Evolutionary conservation across 83 land plant genomes (phyloP).

Genomic region (Diphasiastrum complanatum): DNA sequence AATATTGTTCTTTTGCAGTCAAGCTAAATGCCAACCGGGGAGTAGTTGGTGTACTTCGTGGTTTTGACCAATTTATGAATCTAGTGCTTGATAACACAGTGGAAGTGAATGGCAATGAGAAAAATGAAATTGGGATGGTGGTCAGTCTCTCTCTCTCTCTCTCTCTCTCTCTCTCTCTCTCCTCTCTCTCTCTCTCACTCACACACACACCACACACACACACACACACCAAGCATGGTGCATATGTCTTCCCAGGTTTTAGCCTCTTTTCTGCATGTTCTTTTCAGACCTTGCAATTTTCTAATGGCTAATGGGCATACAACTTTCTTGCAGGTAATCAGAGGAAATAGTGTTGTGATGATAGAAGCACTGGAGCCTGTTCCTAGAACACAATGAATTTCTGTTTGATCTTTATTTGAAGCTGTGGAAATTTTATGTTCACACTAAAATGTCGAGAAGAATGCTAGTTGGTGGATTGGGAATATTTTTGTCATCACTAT

Average conservation of each 20-base stretch:
- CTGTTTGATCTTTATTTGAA: too few species aligned
- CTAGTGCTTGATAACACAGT: slow-evolving; percentile 83
- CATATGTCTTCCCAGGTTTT: not conserved
- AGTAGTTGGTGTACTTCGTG: slow-evolving; percentile 76
- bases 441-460: too few species aligned
- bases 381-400: too few species aligned
- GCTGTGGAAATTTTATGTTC: too few species aligned
- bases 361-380: slow-evolving; percentile 33
- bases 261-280: not conserved
- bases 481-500: too few species aligned
- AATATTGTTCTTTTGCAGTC: slow-evolving; percentile 38
- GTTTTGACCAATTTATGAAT: slow-evolving; percentile 95
- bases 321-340: slow-evolving; percentile 21
- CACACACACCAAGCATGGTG: not conserved
- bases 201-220: not conserved
- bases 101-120: slow-evolving; percentile 80
- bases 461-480: too few species aligned
- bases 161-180: not conserved
- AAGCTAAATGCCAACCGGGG: slow-evolving; percentile 81
- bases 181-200: not conserved
- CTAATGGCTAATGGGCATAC: too few species aligned
- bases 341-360: slow-evolving; percentile 37
- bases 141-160: slow-evolving; percentile 31
- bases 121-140: slow-evolving; percentile 91
- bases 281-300: not conserved